Base-by-base conservation (phyloP, 2,329 filamentous ascomycete species). In the Aspergillus luchuensis region DNA sequence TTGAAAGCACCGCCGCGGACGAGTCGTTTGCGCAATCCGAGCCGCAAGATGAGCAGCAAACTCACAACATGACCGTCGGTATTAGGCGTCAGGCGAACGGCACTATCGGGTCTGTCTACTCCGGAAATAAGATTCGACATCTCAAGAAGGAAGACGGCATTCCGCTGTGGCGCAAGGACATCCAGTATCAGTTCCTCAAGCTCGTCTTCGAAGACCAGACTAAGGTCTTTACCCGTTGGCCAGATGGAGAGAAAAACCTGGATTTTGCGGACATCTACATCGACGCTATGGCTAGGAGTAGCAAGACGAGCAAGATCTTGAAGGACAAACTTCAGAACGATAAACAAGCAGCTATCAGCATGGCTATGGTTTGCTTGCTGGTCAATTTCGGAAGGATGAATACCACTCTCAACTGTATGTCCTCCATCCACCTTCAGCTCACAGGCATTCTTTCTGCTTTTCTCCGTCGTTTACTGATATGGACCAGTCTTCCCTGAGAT, bases 341-440 rank as follows among this genome's bases (percentile, higher is more conserved):
- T 75, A 89, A 91, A 71, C 89, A 92, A 66, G 93, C 93, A 21
- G 95, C 94, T 38, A 92, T 97, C 76, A 94, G 92, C 72, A 99
- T 99, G 95, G 95, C 95, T 56, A 99, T 99, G 95, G 94, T 99
- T 61, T 99, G 95, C 78, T 81, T 99, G 66, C 81, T 99, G 70
- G 95, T 99, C 75, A 99, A 99, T 72, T 91, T 99, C 65, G 95
- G 95, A 60, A 86, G 95, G 65, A 99, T 99, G 95, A 99, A 99
- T 78, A 99, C 95, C 1, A 99, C 95, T 0, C 82, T 99, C 51
- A 99, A 99, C 73, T 98, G 93, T 97, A 81, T 73, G 87, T 76
- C 33, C 30, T 52, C 21, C 28, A 57, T 8, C 50, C 36, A 8
- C 8, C 56, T 60, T 59, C 38, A 51, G 58, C 19, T 8, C 59